A percentile compares a stretch with the other conserved stretches of the same genome.
phyloP scores from a whole-genome alignment of 805 yeast genomes.

The Vanderwaltozyma verrucispora region DNA sequence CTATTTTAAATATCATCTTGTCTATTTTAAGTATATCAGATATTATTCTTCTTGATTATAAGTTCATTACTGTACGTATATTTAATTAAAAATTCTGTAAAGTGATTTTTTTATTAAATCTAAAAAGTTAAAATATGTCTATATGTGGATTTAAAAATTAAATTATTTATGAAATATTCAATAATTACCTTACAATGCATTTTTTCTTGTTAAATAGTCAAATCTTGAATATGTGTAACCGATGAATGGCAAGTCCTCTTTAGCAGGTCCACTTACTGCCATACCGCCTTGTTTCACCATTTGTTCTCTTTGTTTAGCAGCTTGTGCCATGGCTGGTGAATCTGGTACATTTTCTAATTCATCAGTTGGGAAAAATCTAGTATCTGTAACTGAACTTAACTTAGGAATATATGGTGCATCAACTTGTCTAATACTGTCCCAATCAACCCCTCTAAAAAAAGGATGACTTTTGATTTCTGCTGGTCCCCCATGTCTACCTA shows the following conservation, averaged over 20 bases:
- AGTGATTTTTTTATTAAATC: no score
- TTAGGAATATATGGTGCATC: conserved; percentile 93
- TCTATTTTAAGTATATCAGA: background rate
- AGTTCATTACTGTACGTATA: no score
- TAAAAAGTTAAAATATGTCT: no score
- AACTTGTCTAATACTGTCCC: conserved; percentile 80
- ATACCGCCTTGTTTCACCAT: conserved; percentile 35
- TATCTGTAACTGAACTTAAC: conserved; percentile 84
- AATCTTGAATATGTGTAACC: conserved; percentile 95
- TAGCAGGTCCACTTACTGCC: conserved; percentile 30
- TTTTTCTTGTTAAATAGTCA: conserved; percentile 78
- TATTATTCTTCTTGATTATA: no score
- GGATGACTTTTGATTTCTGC: conserved; percentile 85
- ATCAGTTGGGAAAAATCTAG: conserved; percentile 96
- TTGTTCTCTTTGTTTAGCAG: conserved; percentile 54
- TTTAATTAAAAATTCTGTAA: no score
- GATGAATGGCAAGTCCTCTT: conserved; percentile 91
- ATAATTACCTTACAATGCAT: conserved; percentile 24
- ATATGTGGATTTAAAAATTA: background rate
- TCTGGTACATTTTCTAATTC: conserved; percentile 93
- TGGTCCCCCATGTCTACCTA: conserved; percentile 88
- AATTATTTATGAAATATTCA: no score
- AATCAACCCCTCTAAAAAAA: conserved; percentile 90
- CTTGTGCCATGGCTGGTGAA: conserved; percentile 61
- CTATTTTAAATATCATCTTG: background rate